Base-by-base conservation (phyloP, 1,284 basidiomycete species). In the Sanghuangporus baumii region DNA sequence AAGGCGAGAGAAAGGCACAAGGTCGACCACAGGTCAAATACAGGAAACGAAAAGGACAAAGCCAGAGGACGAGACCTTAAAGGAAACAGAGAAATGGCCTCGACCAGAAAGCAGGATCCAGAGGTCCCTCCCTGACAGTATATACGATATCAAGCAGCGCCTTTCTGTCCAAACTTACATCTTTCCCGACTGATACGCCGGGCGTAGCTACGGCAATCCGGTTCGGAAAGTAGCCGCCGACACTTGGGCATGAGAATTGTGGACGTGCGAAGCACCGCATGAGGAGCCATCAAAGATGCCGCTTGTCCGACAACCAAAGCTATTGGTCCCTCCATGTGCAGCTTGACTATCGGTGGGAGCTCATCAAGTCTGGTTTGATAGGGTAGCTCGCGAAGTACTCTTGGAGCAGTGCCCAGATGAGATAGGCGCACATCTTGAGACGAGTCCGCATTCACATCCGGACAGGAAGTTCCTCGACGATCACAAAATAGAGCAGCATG, bases 1-100 rank as follows among this genome's bases (percentile, higher is more conserved):
- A 71, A 68, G 75, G 74, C 54, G 55, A 55, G 50, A 16, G 59
- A 66, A 63, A 48, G 55, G 48, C 47, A 62, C 56, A 51, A 66
- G 38, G 57, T 56, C 47, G 41, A 50, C 50, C 52, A 57, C 43
- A 51, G 57, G 60, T 40, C 55, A 63, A 62, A 57, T 63, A 56
- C 41, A 64, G 55, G 63, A 64, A 66, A 55, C 38, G 26, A 36
- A 40, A 56, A 62, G 14, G 31, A 54, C 38, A 59, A 37, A 47
- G 62, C 36, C 56, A 38, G 59, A 50, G 57, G 36, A 60, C 31
- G 31, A 57, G 41, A 57, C 58, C 61, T 23, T 26, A 61, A 55
- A 56, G 43, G 60, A 61, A 36, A 59, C 54, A 37, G 41, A 38
- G 52, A 48, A 57, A 57, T 3, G 34, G 59, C 41, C 55, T 58